phyloP scores from a whole-genome alignment of 495 filamentous ascomycete species.

The Niebla homalea region DNA sequence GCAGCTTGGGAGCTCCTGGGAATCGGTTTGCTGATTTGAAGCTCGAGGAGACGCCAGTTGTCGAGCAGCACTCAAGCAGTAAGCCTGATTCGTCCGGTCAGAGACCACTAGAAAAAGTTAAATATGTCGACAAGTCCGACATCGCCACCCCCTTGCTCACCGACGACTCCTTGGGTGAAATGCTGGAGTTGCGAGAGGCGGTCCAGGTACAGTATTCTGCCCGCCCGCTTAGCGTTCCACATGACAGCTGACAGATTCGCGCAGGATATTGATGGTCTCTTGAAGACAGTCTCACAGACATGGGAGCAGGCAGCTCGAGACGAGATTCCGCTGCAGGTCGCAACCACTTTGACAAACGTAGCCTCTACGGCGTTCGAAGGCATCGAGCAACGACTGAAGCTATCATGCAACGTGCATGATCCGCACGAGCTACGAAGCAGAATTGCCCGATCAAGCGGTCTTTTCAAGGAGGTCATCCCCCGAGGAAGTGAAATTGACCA shows the following conservation, averaged over 20 bases:
- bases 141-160: neutral
- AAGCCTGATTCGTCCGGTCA: too few relatives aligned
- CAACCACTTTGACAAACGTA: conserved; percentile 11
- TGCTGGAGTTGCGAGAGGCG: conserved; percentile 11
- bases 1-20: neutral
- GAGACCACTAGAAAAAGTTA: too few relatives aligned
- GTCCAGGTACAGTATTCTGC: conserved; percentile 8
- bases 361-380: conserved; percentile 11
- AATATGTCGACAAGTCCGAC: neutral
- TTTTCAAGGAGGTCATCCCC: neutral
- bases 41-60: neutral
- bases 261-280: conserved; percentile 12
- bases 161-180: conserved; percentile 11
- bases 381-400: conserved; percentile 8
- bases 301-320: conserved; percentile 16
- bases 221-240: neutral
- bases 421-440: conserved; percentile 4
- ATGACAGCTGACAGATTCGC: neutral
- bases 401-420: conserved; percentile 7
- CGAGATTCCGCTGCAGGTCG: conserved; percentile 6
- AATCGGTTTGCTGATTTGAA: conserved; percentile 2
- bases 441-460: neutral
- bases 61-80: too few relatives aligned
- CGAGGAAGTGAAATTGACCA: neutral
- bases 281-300: neutral